Conservation (phyloP, 495 filamentous ascomycete genomes). For the Articulospora tetracladia region DNA sequence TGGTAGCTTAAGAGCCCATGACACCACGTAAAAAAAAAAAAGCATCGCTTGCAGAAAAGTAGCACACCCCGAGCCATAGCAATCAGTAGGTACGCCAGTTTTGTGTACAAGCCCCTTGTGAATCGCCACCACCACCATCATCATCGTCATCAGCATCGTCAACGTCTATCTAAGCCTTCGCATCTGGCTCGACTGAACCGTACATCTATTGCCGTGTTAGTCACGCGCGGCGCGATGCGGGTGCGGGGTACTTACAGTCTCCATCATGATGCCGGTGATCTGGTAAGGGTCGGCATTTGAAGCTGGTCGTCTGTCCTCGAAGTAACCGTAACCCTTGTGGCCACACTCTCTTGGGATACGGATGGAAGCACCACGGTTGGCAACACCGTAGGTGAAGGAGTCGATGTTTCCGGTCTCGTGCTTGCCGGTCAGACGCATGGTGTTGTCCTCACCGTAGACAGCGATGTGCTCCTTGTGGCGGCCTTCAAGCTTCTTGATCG, state of each 20-base stretch:
- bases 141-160: constrained; percentile 1
- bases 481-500: constrained; percentile 82
- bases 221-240: neutral
- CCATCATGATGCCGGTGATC: constrained; percentile 89
- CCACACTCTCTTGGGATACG: constrained; percentile 89
- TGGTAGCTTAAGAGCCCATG: constrained; percentile 4
- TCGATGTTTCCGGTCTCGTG: constrained; percentile 97
- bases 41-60: constrained; percentile 22
- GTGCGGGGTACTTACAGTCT: constrained; percentile 44
- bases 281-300: constrained; percentile 97
- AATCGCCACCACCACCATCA: neutral
- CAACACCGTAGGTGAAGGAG: constrained; percentile 91
- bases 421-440: constrained; percentile 79
- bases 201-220: constrained; percentile 20
- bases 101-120: constrained; percentile 16
- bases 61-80: constrained; percentile 14
- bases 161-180: constrained; percentile 5
- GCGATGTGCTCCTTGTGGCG: constrained; percentile 94
- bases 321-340: constrained; percentile 96
- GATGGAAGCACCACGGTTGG: constrained; percentile 90
- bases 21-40: constrained; percentile 6
- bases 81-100: constrained; percentile 11
- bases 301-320: constrained; percentile 93
- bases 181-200: constrained; percentile 17
- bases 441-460: constrained; percentile 96